Base-by-base conservation (phyloP, 2,329 filamentous ascomycete species). In the Dryadomyces quercus-mongolicae region DNA sequence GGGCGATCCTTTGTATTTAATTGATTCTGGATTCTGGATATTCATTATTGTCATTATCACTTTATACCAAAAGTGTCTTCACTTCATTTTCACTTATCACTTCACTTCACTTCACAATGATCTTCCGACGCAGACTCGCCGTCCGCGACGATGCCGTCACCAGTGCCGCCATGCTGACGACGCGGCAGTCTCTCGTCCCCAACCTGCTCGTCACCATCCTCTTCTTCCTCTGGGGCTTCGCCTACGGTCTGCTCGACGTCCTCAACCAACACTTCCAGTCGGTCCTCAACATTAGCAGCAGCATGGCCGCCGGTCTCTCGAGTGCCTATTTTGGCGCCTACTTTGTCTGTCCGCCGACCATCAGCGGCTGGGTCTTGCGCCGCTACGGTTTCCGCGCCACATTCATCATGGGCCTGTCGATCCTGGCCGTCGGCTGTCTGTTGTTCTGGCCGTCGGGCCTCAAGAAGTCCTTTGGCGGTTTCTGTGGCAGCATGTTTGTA, bases 331-430 rank as follows among this genome's bases (percentile, higher is more conserved):
- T 78, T 54, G 75, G 74, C 44, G 69, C 68, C 54, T 72, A 71
- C 58, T 64, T 65, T 52, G 60, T 73, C 25, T 68, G 60, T 31
- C 62, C 64, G n/a, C 61, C 71, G 5, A 65, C 68, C 18, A 62
- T 71, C 54, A 69, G 67, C 2, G 68, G 67, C 54, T 77, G 71
- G 69, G 72, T 86, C 61, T 74, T 87, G 13, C 78, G 82, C 36
- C 75, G 75, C 58, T 85, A 74, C 60, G 83, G 84, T 16, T 86
- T 84, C 66, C 77, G 81, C 52, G 76, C 77, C 55, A 83, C 82
- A 38, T 86, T 87, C 65, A 85, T 87, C 62, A 75, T 78, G 16
- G 79, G 80, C 1, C 71, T 82, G 1, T 69, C 65, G 42, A 67
- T 82, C 7, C 77, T 79, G 57, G 77, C 76, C 8, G 66, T 81